Percentiles rank a stretch among this genome's conserved stretches.
These are phyloP conservation scores for Davidsoniella neocaledoniae DNA, from an alignment of 2,329 filamentous ascomycete species.

Conservation along the genomic window DNA sequence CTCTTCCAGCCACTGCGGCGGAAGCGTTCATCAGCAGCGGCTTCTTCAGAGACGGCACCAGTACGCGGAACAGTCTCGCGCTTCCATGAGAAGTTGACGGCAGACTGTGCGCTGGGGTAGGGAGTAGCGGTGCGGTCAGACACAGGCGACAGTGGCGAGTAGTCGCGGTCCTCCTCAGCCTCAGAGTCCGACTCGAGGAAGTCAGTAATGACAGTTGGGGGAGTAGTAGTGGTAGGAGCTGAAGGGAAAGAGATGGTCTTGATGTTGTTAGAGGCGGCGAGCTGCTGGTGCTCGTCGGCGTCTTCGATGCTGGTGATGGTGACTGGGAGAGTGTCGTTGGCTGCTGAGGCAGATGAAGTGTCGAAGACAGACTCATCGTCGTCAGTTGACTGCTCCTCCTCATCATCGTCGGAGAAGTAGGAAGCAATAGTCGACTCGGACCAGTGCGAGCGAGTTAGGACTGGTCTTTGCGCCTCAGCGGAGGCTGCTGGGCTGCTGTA, in stretches of 20 bases:
- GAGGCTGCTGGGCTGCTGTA: slow-evolving; percentile 4
- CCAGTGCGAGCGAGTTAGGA: slow-evolving; percentile 15
- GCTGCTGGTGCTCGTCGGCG: slow-evolving; percentile 9
- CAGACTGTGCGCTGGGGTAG: slow-evolving; percentile 9
- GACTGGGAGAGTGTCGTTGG: slow-evolving; percentile 1
- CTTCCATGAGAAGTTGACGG: slow-evolving; percentile 16
- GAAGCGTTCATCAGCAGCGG: slow-evolving; percentile 15
- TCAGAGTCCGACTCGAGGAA: slow-evolving; percentile 7
- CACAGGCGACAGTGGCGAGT: slow-evolving; percentile 7
- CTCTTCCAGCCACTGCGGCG: slow-evolving; percentile 17
- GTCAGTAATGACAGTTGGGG: background rate
- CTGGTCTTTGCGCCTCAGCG: background rate
- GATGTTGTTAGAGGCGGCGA: background rate
- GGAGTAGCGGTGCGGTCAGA: slow-evolving; percentile 6
- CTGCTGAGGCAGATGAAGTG: background rate
- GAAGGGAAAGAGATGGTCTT: slow-evolving; percentile 5
- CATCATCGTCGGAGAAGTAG: slow-evolving; percentile 4
- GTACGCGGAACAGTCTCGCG: slow-evolving; percentile 8
- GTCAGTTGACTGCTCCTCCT: slow-evolving; percentile 9
- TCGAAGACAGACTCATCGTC: slow-evolving; percentile 10
- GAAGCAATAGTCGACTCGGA: slow-evolving; percentile 15
- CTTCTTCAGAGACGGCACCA: slow-evolving; percentile 13
- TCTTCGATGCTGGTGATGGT: slow-evolving; percentile 9
- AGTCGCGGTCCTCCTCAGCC: slow-evolving; percentile 11
- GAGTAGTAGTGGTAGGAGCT: background rate